phyloP scores from a whole-genome alignment of 768 basidiomycete species.

The Gymnopilus junonius region DNA sequence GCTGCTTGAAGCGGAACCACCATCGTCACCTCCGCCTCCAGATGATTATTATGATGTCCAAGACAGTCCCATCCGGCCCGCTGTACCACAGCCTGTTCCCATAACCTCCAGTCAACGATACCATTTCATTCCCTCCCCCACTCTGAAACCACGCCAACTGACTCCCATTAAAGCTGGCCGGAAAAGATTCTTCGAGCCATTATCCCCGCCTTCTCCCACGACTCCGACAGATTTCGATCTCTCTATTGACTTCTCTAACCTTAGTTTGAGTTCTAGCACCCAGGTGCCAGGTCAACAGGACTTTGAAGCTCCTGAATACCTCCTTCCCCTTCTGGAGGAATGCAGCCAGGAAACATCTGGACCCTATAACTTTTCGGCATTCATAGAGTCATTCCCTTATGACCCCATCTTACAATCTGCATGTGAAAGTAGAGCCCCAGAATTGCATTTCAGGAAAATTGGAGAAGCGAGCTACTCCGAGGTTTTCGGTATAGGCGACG shows the following conservation, averaged over 20 bases:
- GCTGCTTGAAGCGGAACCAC: background rate
- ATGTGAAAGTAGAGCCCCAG: conserved; percentile 16
- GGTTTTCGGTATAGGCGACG: conserved; percentile 88
- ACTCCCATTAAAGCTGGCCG: conserved; percentile 65
- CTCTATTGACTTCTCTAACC: conserved; percentile 51
- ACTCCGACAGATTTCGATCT: conserved; percentile 59
- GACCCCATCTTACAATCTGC: conserved; percentile 62
- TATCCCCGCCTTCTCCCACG: conserved; percentile 59
- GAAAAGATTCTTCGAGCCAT: conserved; percentile 46
- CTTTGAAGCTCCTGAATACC: conserved; percentile 52
- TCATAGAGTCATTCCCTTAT: conserved; percentile 80
- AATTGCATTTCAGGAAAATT: conserved; percentile 71
- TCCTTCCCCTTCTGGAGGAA: conserved; percentile 68
- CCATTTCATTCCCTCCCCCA: conserved; percentile 23
- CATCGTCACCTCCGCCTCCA: conserved; percentile 1
- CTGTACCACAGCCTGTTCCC: background rate
- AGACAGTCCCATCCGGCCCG: background rate
- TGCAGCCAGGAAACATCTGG: conserved; percentile 66
- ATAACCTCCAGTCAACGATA: conserved; percentile 11
- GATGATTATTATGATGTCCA: background rate
- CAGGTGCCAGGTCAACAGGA: conserved; percentile 24
- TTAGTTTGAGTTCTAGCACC: conserved; percentile 37
- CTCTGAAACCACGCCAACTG: conserved; percentile 57
- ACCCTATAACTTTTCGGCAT: conserved; percentile 79
- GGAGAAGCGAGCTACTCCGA: conserved; percentile 98